Evolutionary conservation across 78 protist genomes (phyloP).

Genomic region (Creolimax fragrantissima): DNA sequence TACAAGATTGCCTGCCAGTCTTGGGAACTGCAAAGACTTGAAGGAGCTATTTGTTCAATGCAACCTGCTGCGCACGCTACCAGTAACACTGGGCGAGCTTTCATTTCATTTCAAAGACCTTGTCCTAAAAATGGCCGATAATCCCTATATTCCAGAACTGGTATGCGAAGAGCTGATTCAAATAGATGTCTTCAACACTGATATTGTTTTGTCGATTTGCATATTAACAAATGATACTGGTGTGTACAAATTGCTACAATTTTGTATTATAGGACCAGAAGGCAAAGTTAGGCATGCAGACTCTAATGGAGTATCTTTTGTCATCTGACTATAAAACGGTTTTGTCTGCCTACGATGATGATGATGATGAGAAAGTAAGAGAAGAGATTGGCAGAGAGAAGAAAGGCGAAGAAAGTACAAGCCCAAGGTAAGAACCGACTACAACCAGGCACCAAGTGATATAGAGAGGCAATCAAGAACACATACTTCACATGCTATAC

Average conservation of each 20-base stretch:
- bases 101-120: background rate
- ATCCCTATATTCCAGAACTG: background rate
- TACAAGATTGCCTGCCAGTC: background rate
- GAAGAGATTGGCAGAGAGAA: too few relatives aligned
- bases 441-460: too few relatives aligned
- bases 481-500: too few relatives aligned
- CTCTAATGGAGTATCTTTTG: background rate
- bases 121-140: background rate
- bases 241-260: too few relatives aligned
- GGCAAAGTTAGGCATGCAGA: background rate
- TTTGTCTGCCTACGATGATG: background rate
- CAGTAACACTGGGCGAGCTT: background rate
- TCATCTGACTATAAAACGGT: background rate
- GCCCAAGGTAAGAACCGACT: too few relatives aligned
- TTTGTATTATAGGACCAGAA: too few relatives aligned
- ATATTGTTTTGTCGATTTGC: too few relatives aligned
- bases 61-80: background rate
- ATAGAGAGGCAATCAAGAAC: too few relatives aligned
- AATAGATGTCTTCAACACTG: too few relatives aligned
- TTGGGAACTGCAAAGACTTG: background rate
- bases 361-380: background rate
- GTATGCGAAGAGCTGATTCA: too few relatives aligned
- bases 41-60: background rate
- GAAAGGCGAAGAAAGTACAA: too few relatives aligned
- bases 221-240: too few relatives aligned